phyloP scores from a whole-genome alignment of 179 eudicot species.

The Silene vulgaris region DNA sequence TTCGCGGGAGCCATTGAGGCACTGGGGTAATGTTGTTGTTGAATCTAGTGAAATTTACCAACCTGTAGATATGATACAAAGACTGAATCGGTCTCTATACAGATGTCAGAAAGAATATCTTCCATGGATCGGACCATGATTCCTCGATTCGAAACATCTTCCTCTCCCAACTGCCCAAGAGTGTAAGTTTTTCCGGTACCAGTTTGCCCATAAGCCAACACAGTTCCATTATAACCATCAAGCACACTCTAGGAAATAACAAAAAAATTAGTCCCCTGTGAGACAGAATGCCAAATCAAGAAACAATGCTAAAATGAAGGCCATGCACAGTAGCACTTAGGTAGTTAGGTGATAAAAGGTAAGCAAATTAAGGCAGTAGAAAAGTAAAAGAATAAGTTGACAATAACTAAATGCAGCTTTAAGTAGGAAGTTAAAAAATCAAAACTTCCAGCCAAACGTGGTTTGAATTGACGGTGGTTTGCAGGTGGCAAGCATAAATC shows the following conservation, averaged over 20 bases:
- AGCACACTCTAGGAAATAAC: slow-evolving; percentile 65
- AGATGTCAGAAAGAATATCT: slow-evolving; percentile 73
- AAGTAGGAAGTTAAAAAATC: not conserved
- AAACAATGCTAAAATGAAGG: not conserved
- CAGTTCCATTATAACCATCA: slow-evolving; percentile 98
- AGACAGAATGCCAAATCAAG: slow-evolving; percentile 10
- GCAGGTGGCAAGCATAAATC: not conserved
- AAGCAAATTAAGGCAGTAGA: not conserved
- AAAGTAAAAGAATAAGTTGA: not conserved
- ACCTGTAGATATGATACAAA: slow-evolving; percentile 93
- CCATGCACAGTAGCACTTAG: not conserved
- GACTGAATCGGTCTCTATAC: slow-evolving; percentile 67
- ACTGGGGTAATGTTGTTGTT: not conserved
- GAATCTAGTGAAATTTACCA: slow-evolving; percentile 15
- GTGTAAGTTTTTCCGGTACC: slow-evolving; percentile 98
- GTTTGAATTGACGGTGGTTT: not conserved
- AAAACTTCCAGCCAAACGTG: not conserved
- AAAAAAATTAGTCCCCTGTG: slow-evolving; percentile 15
- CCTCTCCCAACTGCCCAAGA: slow-evolving; percentile 91
- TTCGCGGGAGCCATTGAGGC: not conserved
- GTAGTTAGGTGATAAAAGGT: not conserved
- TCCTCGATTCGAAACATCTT: slow-evolving; percentile 86
- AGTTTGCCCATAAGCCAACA: slow-evolving; percentile 98
- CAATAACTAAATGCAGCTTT: not conserved
- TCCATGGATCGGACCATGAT: slow-evolving; percentile 99